A percentile compares a stretch with the other conserved stretches of the same genome.
These are phyloP conservation scores for Phellopilus nigrolimitatus DNA, from an alignment of 1,284 basidiomycete species.

Conservation along the genomic window DNA sequence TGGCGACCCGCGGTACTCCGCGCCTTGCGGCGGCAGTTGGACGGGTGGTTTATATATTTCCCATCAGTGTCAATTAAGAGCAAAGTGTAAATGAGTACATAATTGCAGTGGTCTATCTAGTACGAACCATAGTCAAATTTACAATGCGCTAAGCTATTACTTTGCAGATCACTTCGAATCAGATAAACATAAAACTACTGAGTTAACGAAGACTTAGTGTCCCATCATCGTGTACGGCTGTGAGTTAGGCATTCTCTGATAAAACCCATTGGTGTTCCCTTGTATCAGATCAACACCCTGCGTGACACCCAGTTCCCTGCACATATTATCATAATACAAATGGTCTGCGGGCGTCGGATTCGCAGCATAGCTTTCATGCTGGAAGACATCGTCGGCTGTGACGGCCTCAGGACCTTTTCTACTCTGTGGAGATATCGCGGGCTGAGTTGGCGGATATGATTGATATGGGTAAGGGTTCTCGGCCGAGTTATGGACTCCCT, in stretches of 20 bases:
- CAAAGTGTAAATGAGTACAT: no score
- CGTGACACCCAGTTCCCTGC: constrained; percentile 55
- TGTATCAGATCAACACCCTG: constrained; percentile 20
- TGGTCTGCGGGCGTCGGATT: constrained; percentile 48
- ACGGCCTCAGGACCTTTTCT: constrained; percentile 10
- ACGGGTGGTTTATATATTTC: constrained; percentile 37
- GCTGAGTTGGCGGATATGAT: constrained; percentile 5
- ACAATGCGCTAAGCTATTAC: no score
- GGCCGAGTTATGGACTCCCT: neutral
- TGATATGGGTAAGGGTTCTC: constrained; percentile 12
- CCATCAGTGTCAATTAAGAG: constrained; percentile 19
- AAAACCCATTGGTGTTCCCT: constrained; percentile 4
- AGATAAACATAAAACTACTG: no score
- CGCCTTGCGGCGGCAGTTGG: constrained; percentile 64
- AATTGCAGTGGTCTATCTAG: no score
- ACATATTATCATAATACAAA: constrained; percentile 64
- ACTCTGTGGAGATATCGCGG: neutral
- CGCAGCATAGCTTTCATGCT: constrained; percentile 21
- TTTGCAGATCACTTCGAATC: no score
- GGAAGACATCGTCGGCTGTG: constrained; percentile 2
- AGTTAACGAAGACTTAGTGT: constrained; percentile 8
- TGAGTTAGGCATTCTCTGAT: constrained; percentile 12
- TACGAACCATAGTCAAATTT: no score
- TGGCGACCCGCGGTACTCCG: constrained; percentile 51
- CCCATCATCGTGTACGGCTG: constrained; percentile 18